Conservation (phyloP, 495 filamentous ascomycete genomes). For the Podospora fimiseda region DNA sequence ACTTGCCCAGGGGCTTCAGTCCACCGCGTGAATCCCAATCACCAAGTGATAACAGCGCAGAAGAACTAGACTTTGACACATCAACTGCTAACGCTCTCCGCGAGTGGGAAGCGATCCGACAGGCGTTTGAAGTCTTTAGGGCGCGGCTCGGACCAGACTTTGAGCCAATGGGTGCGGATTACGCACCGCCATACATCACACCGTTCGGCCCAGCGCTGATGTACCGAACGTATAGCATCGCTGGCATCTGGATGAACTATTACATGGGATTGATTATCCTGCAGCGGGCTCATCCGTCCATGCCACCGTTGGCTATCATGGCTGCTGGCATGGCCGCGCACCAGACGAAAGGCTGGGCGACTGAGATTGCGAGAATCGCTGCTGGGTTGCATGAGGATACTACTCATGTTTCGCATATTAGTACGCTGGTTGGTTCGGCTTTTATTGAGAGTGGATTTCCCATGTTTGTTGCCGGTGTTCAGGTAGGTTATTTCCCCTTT, state of each 20-base stretch:
- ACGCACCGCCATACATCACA: conserved; percentile 46
- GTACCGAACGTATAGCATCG: conserved; percentile 81
- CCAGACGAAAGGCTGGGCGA: conserved; percentile 62
- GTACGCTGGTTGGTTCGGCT: conserved; percentile 72
- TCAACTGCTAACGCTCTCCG: conserved; percentile 62
- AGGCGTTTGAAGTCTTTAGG: conserved; percentile 61
- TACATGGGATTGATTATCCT: conserved; percentile 75
- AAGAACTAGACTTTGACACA: conserved; percentile 46
- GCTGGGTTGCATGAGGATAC: conserved; percentile 70
- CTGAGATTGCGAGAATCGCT: conserved; percentile 71
- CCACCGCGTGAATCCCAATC: conserved; percentile 34
- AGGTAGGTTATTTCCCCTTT: conserved; percentile 31
- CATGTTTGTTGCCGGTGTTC: conserved; percentile 79
- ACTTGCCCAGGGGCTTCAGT: conserved; percentile 53
- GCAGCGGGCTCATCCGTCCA: conserved; percentile 71
- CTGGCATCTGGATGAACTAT: conserved; percentile 76
- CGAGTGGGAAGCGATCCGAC: conserved; percentile 72
- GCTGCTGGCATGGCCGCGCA: conserved; percentile 66
- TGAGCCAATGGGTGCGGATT: conserved; percentile 68
- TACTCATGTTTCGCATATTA: conserved; percentile 53
- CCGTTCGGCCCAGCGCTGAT: conserved; percentile 80
- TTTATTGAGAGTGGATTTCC: conserved; percentile 73
- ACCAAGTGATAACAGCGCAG: conserved; percentile 26
- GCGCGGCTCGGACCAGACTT: conserved; percentile 67
- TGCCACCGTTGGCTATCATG: conserved; percentile 88